These are phyloP conservation scores for Chytriomyces hyalinus DNA, from an alignment of 192 early-diverging fungal genomes.

Conservation along the genomic window DNA sequence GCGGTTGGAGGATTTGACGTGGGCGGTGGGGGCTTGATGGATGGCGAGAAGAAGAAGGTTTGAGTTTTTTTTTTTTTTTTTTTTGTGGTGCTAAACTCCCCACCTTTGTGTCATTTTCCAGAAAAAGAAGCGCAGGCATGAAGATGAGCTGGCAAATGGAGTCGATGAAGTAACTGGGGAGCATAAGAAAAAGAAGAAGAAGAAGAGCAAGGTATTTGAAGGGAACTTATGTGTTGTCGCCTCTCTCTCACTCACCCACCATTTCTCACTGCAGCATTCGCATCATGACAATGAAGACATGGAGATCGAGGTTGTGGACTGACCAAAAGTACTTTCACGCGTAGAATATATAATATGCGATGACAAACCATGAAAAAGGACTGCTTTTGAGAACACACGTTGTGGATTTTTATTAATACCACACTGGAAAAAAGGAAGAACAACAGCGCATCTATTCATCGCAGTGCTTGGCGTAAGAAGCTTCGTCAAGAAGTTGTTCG, in stretches of 20 bases:
- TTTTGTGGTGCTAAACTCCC: background rate
- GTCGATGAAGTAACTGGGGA: slow-evolving; percentile 12
- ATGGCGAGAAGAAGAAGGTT: slow-evolving; percentile 23
- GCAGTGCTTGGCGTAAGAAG: slow-evolving; percentile 61
- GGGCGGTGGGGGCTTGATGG: background rate
- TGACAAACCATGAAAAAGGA: too few relatives aligned
- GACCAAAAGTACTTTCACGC: too few relatives aligned
- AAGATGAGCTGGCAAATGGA: slow-evolving; percentile 1
- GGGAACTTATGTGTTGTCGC: background rate
- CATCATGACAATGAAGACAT: slow-evolving; percentile 7
- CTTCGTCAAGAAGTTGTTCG: slow-evolving; percentile 72
- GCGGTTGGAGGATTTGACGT: too few relatives aligned
- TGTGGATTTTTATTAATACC: background rate
- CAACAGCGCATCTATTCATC: slow-evolving; percentile 37
- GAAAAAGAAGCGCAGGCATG: slow-evolving; percentile 20
- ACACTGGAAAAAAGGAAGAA: background rate
- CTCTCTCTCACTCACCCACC: background rate
- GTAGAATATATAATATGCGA: too few relatives aligned
- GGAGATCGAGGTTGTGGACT: background rate
- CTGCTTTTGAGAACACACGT: too few relatives aligned
- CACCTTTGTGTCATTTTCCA: background rate
- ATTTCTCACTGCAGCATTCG: background rate
- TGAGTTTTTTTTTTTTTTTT: background rate
- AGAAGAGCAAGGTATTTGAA: background rate
- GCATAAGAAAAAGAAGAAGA: slow-evolving; percentile 24